phyloP scores from a whole-genome alignment of 2,329 filamentous ascomycete species.

The Fusarium robinianum region DNA sequence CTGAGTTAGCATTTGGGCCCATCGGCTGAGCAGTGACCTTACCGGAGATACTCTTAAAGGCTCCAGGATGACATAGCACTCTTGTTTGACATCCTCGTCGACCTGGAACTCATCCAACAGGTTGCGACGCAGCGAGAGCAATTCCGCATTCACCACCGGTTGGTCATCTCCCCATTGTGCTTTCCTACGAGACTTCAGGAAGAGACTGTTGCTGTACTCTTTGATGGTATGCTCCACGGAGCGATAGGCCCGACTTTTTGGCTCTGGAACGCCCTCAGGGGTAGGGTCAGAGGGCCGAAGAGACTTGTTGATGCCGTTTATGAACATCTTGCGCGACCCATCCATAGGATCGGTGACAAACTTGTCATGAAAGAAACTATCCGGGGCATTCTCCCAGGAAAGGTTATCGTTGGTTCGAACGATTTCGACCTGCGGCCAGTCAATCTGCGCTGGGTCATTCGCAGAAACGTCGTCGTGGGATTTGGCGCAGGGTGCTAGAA shows the following conservation, averaged over 20 bases:
- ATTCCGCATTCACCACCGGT: slow-evolving; percentile 77
- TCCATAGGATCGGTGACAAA: slow-evolving; percentile 63
- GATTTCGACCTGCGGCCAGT: slow-evolving; percentile 62
- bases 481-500: slow-evolving; percentile 65
- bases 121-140: slow-evolving; percentile 79
- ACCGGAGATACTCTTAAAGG: slow-evolving; percentile 77
- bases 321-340: slow-evolving; percentile 66
- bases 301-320: slow-evolving; percentile 56
- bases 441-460: slow-evolving; percentile 48
- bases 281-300: slow-evolving; percentile 68
- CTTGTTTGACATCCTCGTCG: slow-evolving; percentile 49
- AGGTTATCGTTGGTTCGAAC: slow-evolving; percentile 43
- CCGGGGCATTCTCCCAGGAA: slow-evolving; percentile 49
- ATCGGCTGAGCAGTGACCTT: slow-evolving; percentile 42
- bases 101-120: slow-evolving; percentile 71
- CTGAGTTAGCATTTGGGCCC: too few species aligned
- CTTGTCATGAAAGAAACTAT: slow-evolving; percentile 57
- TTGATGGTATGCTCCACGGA: slow-evolving; percentile 65
- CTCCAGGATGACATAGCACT: slow-evolving; percentile 74
- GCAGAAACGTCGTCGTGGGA: slow-evolving; percentile 27
- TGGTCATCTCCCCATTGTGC: slow-evolving; percentile 67
- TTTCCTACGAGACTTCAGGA: slow-evolving; percentile 59
- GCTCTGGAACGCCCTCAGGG: slow-evolving; percentile 57
- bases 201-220: slow-evolving; percentile 82
- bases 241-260: slow-evolving; percentile 50